Evolutionary conservation across 2,329 filamentous ascomycete genomes (phyloP), one percentile per base, ranked within the genome.

Genomic region (Fusarium falciforme): DNA sequence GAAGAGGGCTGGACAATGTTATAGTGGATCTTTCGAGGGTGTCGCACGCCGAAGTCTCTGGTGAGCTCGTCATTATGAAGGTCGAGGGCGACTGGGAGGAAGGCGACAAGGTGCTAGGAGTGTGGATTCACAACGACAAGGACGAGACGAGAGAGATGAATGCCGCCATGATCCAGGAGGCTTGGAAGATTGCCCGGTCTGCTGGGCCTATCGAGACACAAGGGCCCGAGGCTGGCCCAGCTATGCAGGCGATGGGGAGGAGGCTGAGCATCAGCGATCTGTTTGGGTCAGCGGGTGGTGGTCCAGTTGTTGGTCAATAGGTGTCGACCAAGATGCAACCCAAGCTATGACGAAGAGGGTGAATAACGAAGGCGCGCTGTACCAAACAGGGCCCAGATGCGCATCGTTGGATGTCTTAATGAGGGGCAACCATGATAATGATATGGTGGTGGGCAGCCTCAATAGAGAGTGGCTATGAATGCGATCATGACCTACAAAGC

Each of bases 1-100:
- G 93, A 52, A 89, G 91, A 44, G 90, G 91, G 0, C 84, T 94
- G 60, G 88, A 93, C 61, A 95, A 96, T 78, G 87, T 95, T 63
- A 86, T 91, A 44, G 85, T 94, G 14, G 89, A 91, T 68, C 84
- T 94, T n/a, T 86, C 86, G 12, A 85, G 87, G 17, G 87, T 91
- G 36, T 85, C 84, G 44, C 87, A 93, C 67, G 90, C 93, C 44
- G 93, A 95, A 81, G 85, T 93, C 27, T 87, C 84, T 20, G 85
- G 83, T 5, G 87, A 89, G 72, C 85, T 91, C 44, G 82, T 91
- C 62, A 88, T 89, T 64, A 80, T 87, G 58, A 81, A 86, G 38
- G 78, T 84, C 11, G 81, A 83, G 36, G 82, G 79, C 38, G 76
- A 77, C n/a, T 79, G 82, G 77, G 74, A 79, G 20, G 78, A 78